Conservation (phyloP, 2,329 filamentous ascomycete species). For the Cladosporium sp. region DNA sequence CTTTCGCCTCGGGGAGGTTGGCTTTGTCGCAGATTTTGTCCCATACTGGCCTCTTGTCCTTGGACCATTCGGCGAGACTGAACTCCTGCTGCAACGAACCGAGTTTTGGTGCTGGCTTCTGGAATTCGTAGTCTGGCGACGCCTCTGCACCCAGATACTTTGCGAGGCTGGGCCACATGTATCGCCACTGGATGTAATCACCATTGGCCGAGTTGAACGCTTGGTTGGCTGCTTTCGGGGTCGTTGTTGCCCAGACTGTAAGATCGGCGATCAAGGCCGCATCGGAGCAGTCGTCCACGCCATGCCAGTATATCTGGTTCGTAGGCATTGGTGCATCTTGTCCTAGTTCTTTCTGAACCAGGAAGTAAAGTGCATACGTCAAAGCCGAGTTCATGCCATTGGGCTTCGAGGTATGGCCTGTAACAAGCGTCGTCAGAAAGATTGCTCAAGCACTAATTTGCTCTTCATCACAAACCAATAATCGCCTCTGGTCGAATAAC, state of each 20-base stretch:
- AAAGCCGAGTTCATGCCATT: conserved; percentile 45
- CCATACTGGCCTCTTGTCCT: conserved; percentile 43
- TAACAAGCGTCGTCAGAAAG: background rate
- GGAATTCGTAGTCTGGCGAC: conserved; percentile 20
- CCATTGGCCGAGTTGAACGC: conserved; percentile 47
- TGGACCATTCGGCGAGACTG: conserved; percentile 45
- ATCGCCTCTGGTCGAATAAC: conserved; percentile 34
- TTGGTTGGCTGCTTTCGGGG: conserved; percentile 37
- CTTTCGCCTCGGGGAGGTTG: conserved; percentile 37
- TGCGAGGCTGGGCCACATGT: conserved; percentile 45
- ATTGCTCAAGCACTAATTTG: background rate
- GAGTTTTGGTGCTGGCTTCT: conserved; percentile 28
- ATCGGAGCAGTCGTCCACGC: conserved; percentile 38
- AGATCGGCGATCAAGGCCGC: conserved; percentile 39
- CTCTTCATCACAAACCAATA: background rate
- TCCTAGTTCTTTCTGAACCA: conserved; percentile 38
- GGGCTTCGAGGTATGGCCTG: conserved; percentile 33
- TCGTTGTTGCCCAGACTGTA: conserved; percentile 39
- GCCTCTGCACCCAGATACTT: conserved; percentile 36
- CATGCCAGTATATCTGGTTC: conserved; percentile 36
- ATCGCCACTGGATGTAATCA: conserved; percentile 41
- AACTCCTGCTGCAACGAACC: conserved; percentile 42
- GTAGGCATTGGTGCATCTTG: conserved; percentile 39
- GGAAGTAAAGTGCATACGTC: conserved; percentile 44
- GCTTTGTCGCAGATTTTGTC: conserved; percentile 37